Conservation (phyloP, 306 rosid species). For the Comarum palustre region DNA sequence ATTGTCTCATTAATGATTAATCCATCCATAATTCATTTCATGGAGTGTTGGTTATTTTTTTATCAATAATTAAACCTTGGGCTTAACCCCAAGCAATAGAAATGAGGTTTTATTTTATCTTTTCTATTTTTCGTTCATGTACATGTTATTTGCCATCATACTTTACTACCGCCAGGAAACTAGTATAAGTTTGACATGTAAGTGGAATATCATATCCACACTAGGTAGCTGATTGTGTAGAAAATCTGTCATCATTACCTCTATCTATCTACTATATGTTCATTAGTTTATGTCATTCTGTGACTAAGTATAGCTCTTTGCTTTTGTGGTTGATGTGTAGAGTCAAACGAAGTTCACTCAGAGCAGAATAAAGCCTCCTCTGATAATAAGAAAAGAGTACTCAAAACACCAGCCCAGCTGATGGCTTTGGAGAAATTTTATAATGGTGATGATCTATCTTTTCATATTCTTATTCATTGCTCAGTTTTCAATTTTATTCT, state of each 20-base stretch:
- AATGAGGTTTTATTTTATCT: not conserved
- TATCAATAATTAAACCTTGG: not conserved
- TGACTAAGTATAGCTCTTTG: conserved; percentile 4
- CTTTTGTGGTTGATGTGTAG: conserved; percentile 46
- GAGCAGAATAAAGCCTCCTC: conserved; percentile 67
- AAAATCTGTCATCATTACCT: not conserved
- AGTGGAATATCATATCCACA: not conserved
- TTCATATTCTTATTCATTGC: conserved; percentile 7
- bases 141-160: not conserved
- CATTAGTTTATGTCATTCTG: not conserved
- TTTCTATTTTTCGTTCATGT: not conserved
- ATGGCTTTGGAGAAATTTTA: conserved; percentile 78
- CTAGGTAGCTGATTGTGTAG: not conserved
- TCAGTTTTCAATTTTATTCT: conserved; percentile 18
- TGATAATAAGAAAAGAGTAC: conserved; percentile 75
- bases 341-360: conserved; percentile 54
- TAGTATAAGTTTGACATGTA: conserved; percentile 10
- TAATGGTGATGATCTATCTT: conserved; percentile 50
- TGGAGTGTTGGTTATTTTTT: not conserved
- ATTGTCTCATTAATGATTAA: not conserved
- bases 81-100: not conserved
- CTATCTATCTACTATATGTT: not conserved
- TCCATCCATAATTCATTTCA: not conserved
- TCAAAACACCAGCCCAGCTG: conserved; percentile 82
- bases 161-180: not conserved